These are phyloP conservation scores for Solanum dulcamara DNA, from an alignment of 257 asterid species.

Conservation along the genomic window DNA sequence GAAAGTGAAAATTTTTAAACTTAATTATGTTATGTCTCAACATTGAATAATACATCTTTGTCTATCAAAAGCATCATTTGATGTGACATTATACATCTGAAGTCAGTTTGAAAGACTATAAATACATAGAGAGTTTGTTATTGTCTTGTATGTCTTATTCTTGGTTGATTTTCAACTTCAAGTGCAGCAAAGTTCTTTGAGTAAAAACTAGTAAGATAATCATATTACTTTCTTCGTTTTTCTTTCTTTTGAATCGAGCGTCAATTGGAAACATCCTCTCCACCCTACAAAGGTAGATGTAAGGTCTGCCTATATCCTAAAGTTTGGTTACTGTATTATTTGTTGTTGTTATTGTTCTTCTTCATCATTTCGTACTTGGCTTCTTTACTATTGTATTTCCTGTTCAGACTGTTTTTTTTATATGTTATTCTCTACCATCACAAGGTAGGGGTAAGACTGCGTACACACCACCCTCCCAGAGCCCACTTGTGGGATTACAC, in stretches of 20 bases:
- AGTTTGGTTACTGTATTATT: neutral
- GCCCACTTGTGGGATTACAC: too few species aligned
- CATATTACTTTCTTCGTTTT: neutral
- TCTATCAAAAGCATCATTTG: neutral
- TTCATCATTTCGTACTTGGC: neutral
- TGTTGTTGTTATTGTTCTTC: neutral
- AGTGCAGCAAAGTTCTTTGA: neutral
- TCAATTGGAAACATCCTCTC: neutral
- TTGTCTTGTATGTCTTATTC: neutral
- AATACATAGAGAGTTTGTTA: neutral
- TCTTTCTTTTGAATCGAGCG: neutral
- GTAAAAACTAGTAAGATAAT: neutral
- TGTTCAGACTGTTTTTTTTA: neutral
- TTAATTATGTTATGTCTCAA: neutral
- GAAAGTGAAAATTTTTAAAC: neutral
- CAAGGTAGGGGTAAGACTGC: neutral
- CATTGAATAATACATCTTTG: neutral
- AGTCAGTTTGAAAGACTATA: neutral
- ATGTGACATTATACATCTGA: neutral
- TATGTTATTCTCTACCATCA: neutral
- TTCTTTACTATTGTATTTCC: neutral
- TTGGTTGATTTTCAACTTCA: neutral
- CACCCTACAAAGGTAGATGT: too few species aligned
- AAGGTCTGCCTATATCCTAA: too few species aligned
- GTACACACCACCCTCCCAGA: neutral